Evolutionary conservation across 148 eudicot species (phyloP).

Genomic region (Cornus kousa): DNA sequence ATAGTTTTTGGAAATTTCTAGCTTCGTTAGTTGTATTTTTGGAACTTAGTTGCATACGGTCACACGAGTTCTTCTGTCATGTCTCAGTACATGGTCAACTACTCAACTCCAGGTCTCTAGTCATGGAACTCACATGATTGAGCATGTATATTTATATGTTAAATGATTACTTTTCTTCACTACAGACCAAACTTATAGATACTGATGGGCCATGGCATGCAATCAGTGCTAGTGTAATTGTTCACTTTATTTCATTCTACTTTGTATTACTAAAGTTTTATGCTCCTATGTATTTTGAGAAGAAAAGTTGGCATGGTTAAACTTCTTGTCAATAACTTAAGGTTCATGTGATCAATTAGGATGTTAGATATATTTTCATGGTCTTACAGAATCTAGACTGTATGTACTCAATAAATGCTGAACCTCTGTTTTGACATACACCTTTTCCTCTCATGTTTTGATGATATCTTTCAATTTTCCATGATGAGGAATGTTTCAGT

Average conservation of each 20-base stretch:
- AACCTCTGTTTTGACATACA: neutral
- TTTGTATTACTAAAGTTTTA: neutral
- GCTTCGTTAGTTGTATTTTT: too few species aligned
- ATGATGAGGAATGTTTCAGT: constrained; percentile 48
- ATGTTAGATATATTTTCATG: neutral
- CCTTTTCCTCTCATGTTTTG: neutral
- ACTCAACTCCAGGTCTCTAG: too few species aligned
- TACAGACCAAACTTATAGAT: neutral
- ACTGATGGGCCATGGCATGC: neutral
- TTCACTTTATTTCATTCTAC: neutral
- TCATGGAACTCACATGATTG: neutral
- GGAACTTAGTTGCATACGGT: too few species aligned
- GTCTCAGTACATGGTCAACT: too few species aligned
- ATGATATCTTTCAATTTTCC: constrained; percentile 19
- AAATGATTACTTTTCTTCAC: neutral
- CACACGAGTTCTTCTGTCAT: too few species aligned
- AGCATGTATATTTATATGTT: neutral
- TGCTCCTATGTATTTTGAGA: neutral
- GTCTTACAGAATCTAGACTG: neutral
- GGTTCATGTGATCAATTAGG: neutral
- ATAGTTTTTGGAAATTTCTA: too few species aligned
- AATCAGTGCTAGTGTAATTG: neutral
- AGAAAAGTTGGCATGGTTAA: neutral
- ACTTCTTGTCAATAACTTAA: neutral
- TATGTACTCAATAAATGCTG: neutral